Evolutionary conservation across 345 rosid species (phyloP).

Genomic region (Brassica carinata): DNA sequence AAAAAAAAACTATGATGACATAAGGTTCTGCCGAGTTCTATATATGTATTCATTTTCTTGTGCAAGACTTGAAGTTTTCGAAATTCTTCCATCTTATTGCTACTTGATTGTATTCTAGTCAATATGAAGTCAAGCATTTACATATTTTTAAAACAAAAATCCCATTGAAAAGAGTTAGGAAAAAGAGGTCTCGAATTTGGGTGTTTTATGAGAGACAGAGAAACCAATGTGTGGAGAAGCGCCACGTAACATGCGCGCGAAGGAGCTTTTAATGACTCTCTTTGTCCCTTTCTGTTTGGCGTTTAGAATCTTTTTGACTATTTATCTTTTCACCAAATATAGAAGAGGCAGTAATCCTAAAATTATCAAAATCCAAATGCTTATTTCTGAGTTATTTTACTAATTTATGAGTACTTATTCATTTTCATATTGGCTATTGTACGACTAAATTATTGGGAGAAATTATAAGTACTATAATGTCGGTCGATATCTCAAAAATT

Average conservation of each 20-base stretch:
- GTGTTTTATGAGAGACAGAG: slow-evolving; percentile 41
- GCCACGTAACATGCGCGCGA: slow-evolving; percentile 41
- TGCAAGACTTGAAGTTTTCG: slow-evolving; percentile 17
- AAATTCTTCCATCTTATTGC: slow-evolving; percentile 34
- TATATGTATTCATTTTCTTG: neutral
- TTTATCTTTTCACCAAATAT: neutral
- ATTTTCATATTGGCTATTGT: neutral
- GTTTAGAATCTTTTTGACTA: slow-evolving; percentile 42
- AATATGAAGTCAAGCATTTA: slow-evolving; percentile 30
- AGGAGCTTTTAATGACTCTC: slow-evolving; percentile 31
- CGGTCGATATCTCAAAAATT: slow-evolving; percentile 21
- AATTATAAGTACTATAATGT: neutral
- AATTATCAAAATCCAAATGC: neutral
- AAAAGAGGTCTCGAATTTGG: slow-evolving; percentile 48
- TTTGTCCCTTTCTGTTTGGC: slow-evolving; percentile 41
- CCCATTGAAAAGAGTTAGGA: slow-evolving; percentile 12
- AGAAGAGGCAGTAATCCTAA: neutral
- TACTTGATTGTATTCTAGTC: slow-evolving; percentile 22
- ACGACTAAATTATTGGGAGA: neutral
- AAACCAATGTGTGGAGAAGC: slow-evolving; percentile 30
- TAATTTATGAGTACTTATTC: neutral
- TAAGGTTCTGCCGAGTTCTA: neutral
- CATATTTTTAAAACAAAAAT: neutral
- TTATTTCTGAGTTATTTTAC: neutral
- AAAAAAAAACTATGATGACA: neutral